Evolutionary conservation across 2,329 filamentous ascomycete species (phyloP).

Genomic region (Myriosclerotinia curreyana): DNA sequence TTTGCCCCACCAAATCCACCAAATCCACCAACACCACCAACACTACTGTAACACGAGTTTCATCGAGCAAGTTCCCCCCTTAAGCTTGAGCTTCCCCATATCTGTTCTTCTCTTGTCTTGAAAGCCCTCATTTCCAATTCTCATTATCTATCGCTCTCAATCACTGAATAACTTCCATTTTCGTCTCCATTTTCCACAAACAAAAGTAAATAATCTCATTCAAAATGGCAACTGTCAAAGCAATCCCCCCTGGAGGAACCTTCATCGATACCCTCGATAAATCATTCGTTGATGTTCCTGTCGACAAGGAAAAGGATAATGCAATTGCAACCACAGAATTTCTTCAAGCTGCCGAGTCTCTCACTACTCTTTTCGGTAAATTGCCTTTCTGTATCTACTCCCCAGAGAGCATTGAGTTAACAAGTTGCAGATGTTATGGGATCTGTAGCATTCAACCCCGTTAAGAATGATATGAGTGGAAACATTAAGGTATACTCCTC

Average conservation of each 20-base stretch:
- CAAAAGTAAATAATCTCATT: neutral
- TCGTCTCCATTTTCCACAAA: neutral
- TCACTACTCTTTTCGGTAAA: slow-evolving; percentile 81
- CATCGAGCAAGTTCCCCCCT: neutral
- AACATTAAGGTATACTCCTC: slow-evolving; percentile 77
- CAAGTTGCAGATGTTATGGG: slow-evolving; percentile 55
- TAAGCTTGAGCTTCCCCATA: slow-evolving; percentile 2
- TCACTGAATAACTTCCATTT: neutral
- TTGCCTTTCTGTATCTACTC: neutral
- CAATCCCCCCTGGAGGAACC: slow-evolving; percentile 48
- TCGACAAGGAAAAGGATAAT: slow-evolving; percentile 70
- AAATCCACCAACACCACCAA: neutral
- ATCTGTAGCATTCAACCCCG: slow-evolving; percentile 76
- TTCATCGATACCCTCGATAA: slow-evolving; percentile 82
- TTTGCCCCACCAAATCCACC: neutral
- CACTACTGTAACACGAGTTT: too few relatives aligned
- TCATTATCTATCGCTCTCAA: neutral
- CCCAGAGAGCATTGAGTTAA: neutral
- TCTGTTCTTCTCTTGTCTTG: slow-evolving; percentile 6
- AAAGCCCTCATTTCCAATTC: neutral
- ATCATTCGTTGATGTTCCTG: slow-evolving; percentile 79
- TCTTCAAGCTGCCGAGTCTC: slow-evolving; percentile 82
- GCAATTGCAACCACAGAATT: slow-evolving; percentile 82
- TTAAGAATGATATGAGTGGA: slow-evolving; percentile 86
- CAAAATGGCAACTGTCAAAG: slow-evolving; percentile 33